Conservation (phyloP, 2,329 filamentous ascomycete species). For the Pestalotiopsis sp. region DNA sequence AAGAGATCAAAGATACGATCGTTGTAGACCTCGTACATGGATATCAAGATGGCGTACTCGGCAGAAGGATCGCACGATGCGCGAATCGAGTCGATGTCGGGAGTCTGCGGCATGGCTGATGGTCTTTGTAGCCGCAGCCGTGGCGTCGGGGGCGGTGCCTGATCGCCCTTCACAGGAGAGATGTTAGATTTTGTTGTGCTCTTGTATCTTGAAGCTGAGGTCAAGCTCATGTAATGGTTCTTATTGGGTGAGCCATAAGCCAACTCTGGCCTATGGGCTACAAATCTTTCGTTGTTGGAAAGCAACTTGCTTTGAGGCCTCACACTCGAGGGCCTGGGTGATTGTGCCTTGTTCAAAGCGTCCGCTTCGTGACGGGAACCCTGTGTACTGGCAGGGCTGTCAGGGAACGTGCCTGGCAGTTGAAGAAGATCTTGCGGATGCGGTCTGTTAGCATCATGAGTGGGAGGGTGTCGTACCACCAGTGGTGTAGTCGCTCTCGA, state of each 20-base stretch:
- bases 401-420: constrained; percentile 26
- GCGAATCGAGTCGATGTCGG: constrained; percentile 72
- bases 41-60: constrained; percentile 87
- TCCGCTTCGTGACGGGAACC: constrained; percentile 39
- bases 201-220: constrained; percentile 47
- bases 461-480: constrained; percentile 56
- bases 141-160: constrained; percentile 55
- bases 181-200: constrained; percentile 46
- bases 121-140: constrained; percentile 69
- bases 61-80: constrained; percentile 68
- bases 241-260: constrained; percentile 28
- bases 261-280: constrained; percentile 32
- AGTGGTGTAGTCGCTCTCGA: constrained; percentile 72
- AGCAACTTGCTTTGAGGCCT: constrained; percentile 7
- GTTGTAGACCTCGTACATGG: constrained; percentile 99
- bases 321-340: constrained; percentile 30
- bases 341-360: constrained; percentile 24
- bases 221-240: constrained; percentile 47
- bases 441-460: constrained; percentile 45
- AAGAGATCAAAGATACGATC: constrained; percentile 96
- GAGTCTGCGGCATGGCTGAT: constrained; percentile 71
- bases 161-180: constrained; percentile 49
- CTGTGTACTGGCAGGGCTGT: constrained; percentile 47
- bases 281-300: constrained; percentile 20
- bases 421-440: constrained; percentile 32